Percentiles rank a stretch among this genome's conserved stretches.
phyloP scores from a whole-genome alignment of 2,329 filamentous ascomycete genomes.

The Rutstroemia sp. region DNA sequence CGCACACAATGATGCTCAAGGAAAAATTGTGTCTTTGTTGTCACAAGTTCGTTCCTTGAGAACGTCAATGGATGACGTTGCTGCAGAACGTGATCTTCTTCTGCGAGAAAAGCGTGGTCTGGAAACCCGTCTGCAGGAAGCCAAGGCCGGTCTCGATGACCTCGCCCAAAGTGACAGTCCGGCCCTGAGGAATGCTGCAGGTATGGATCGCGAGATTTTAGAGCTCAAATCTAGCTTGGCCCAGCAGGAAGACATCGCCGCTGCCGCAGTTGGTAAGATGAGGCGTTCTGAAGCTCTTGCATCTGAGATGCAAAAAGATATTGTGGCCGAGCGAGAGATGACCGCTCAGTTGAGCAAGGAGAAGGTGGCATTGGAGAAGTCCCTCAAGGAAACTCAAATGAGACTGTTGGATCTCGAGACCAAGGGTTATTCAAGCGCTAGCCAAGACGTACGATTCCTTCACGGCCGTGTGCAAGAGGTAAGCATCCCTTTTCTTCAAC shows the following conservation, averaged over 20 bases:
- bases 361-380: constrained; percentile 84
- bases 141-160: constrained; percentile 81
- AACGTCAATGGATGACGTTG: constrained; percentile 76
- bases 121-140: constrained; percentile 78
- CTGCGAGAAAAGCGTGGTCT: constrained; percentile 85
- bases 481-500: constrained; percentile 31
- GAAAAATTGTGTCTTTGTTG: constrained; percentile 83
- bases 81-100: constrained; percentile 76
- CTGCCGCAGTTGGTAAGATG: constrained; percentile 95
- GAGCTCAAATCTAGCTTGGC: constrained; percentile 84
- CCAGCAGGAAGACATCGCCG: constrained; percentile 87
- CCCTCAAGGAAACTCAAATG: constrained; percentile 82
- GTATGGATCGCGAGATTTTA: constrained; percentile 79
- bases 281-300: constrained; percentile 81
- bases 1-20: constrained; percentile 90
- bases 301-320: constrained; percentile 88
- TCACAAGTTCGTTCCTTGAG: constrained; percentile 83
- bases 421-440: constrained; percentile 90
- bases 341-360: constrained; percentile 80
- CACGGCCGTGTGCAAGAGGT: constrained; percentile 95
- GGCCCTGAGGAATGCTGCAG: constrained; percentile 81
- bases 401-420: constrained; percentile 90
- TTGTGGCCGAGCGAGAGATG: constrained; percentile 74
- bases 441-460: constrained; percentile 90
- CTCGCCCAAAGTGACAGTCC: constrained; percentile 79